Conservation (phyloP, 805 yeast species). For the Suhomyces sp. region DNA sequence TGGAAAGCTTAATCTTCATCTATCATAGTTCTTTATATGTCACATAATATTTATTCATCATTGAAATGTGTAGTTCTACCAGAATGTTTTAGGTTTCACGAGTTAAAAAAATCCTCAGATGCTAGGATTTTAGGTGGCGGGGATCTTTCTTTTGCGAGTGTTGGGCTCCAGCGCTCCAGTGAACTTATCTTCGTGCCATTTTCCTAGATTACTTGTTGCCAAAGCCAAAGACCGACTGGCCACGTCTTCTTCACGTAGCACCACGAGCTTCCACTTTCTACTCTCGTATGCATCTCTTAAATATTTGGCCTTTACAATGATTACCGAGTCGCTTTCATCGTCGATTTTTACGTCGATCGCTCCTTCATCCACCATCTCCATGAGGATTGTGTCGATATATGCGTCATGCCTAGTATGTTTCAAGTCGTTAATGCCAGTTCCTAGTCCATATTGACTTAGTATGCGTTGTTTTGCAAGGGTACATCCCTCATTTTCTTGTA, state of each 20-base stretch:
- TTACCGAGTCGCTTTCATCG: slow-evolving; percentile 17
- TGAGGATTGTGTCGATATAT: slow-evolving; percentile 19
- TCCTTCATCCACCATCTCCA: slow-evolving; percentile 24
- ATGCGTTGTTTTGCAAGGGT: slow-evolving; percentile 13
- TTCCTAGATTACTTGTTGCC: slow-evolving; percentile 16
- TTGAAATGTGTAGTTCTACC: background rate
- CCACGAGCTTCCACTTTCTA: slow-evolving; percentile 17
- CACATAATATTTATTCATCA: slow-evolving; percentile 6
- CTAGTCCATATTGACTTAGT: slow-evolving; percentile 14
- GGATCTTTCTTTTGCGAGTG: slow-evolving; percentile 10
- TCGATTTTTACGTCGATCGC: slow-evolving; percentile 27
- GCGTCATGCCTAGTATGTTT: slow-evolving; percentile 2
- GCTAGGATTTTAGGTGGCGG: background rate
- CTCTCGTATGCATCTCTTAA: slow-evolving; percentile 34
- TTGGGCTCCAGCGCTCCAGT: background rate
- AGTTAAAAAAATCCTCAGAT: too few relatives aligned
- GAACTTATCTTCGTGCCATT: slow-evolving; percentile 21
- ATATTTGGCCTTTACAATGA: slow-evolving; percentile 15
- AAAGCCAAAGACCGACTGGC: slow-evolving; percentile 14
- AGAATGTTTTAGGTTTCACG: too few relatives aligned
- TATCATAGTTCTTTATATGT: background rate
- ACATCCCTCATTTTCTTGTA: slow-evolving; percentile 22
- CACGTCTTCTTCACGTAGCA: slow-evolving; percentile 25
- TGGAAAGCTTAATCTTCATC: slow-evolving; percentile 31
- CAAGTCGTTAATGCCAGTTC: slow-evolving; percentile 8